Evolutionary conservation across 768 basidiomycete species (phyloP), one percentile per base, ranked within the genome.

Genomic region (Russula sp.): DNA sequence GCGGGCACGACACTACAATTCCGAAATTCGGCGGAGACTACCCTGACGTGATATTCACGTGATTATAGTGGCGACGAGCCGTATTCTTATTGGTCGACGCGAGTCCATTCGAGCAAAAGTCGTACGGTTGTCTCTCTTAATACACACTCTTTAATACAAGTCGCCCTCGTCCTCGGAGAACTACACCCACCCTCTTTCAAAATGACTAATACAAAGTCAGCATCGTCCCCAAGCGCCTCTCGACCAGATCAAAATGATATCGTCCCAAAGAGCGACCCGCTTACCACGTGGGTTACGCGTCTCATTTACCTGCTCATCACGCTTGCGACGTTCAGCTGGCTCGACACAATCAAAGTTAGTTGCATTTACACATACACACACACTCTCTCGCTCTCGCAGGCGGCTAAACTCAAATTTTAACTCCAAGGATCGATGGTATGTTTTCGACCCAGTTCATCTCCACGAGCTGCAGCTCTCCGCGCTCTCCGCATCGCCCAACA

Each of bases 401-500:
- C 3, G 38, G 16, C n/a, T 9, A 40, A 55, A 26, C 13, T 10
- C 9, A 1, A 22, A 20, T 9, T 42, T 6, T 44, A 14, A 1
- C 22, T 11, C 32, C 2, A 65, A 95, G 94, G 80, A 88, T 53
- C 84, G 85, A 62, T 98, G 89, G 85, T 98, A 96, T 75, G 84
- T 94, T 62, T 83, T 98, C 64, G 85, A 92, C 71, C 90, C 89
- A 2, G 75, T 76, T 3, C 76, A 76, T 55, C 77, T 98, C 18
- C 89, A 95, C 72, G 78, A 84, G 66, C 83, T 97, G 38, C 84
- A 89, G 14, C 79, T 85, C 71, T 81, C 83, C 10, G 92, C 95
- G 54, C 83, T 98, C 73, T 82, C 82, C 18, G 74, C 80, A 3
- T 80, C 84, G 13, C 83, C 84, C 38, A 80, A 84, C 74, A 80